Conservation (phyloP, 78 protist species). For the Carpediemonas membranifera region DNA sequence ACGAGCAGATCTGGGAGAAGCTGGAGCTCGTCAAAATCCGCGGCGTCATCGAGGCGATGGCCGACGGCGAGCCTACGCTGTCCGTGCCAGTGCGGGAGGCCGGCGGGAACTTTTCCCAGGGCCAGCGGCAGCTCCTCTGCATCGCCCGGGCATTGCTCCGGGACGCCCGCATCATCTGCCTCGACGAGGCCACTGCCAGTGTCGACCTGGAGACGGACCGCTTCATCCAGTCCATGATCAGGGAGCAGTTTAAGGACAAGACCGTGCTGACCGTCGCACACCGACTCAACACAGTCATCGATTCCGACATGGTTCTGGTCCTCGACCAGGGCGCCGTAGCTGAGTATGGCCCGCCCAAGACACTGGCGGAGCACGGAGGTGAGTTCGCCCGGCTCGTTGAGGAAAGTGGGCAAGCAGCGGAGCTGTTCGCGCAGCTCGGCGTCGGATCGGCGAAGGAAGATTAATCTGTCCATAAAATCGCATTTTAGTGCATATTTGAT, state of each 20-base stretch:
- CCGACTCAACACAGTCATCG: constrained; percentile 15
- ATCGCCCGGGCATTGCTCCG: constrained; percentile 11
- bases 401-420: too few species aligned
- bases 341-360: too few species aligned
- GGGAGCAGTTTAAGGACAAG: not conserved
- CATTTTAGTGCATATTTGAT: too few species aligned
- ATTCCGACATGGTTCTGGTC: constrained; percentile 29
- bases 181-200: constrained; percentile 26
- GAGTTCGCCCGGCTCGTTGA: too few species aligned
- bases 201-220: constrained; percentile 19
- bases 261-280: constrained; percentile 24
- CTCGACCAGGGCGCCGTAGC: constrained; percentile 4
- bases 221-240: constrained; percentile 6
- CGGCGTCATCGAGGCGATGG: not conserved
- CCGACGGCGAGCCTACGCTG: not conserved
- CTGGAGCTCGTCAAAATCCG: not conserved
- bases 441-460: too few species aligned
- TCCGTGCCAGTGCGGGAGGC: not conserved
- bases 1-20: constrained; percentile 11
- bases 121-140: constrained; percentile 13
- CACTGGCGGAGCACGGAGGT: too few species aligned
- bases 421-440: too few species aligned
- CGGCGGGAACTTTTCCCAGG: constrained; percentile 9
- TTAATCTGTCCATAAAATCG: too few species aligned
- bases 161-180: not conserved